phyloP scores from a whole-genome alignment of 1,284 basidiomycete species.

The Gomphus bonarii region DNA sequence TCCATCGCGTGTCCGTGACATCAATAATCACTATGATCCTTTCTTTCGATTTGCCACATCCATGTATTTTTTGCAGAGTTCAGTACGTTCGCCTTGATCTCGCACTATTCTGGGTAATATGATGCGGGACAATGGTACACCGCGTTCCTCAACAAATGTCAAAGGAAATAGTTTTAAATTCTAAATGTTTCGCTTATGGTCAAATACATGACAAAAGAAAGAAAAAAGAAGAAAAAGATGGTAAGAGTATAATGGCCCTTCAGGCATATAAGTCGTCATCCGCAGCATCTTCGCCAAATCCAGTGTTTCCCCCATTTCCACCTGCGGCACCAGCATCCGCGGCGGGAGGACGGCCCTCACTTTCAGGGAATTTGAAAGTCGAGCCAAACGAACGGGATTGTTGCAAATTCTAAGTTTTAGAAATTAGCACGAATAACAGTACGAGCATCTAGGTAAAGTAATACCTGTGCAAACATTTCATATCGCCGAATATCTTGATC shows the following conservation, averaged over 20 bases:
- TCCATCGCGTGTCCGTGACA: no score
- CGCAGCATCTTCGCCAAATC: slow-evolving; percentile 69
- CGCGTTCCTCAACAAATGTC: neutral
- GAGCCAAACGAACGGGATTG: slow-evolving; percentile 82
- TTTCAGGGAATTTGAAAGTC: slow-evolving; percentile 96
- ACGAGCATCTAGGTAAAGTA: slow-evolving; percentile 15
- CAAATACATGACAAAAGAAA: neutral
- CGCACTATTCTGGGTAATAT: no score
- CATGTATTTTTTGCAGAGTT: no score
- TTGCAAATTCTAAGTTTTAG: slow-evolving; percentile 59
- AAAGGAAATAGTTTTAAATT: slow-evolving; percentile 2
- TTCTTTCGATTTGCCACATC: no score
- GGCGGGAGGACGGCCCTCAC: slow-evolving; percentile 35
- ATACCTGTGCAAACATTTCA: slow-evolving; percentile 82
- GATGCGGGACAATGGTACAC: no score
- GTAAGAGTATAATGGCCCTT: neutral
- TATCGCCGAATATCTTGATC: slow-evolving; percentile 93
- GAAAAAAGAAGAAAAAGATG: no score
- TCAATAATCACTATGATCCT: no score
- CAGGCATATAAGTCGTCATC: slow-evolving; percentile 84
- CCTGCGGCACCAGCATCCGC: slow-evolving; percentile 33
- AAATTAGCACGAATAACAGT: neutral
- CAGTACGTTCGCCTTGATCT: no score
- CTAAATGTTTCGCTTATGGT: neutral
- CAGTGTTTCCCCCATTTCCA: slow-evolving; percentile 55